phyloP scores from a whole-genome alignment of 441 rosid genomes.

The Aleurites moluccanus region DNA sequence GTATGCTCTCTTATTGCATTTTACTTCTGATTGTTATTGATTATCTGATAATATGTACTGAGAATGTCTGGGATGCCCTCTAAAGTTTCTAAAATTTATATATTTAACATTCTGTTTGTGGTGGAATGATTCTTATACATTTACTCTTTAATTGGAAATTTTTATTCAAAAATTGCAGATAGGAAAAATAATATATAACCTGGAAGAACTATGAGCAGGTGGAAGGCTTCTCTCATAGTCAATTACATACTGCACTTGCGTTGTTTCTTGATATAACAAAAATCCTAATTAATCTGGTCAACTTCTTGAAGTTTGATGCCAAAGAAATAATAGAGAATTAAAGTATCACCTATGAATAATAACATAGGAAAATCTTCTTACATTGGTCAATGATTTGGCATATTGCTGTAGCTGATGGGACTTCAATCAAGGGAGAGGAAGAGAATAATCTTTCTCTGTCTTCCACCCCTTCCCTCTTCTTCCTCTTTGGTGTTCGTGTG shows the following conservation, averaged over 20 bases:
- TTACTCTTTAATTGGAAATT: conserved; percentile 5
- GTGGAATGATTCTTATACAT: not conserved
- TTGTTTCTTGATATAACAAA: not conserved
- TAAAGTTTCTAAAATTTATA: not conserved
- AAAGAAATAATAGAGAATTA: not conserved
- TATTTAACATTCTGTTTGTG: not conserved
- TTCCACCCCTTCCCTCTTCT: not conserved
- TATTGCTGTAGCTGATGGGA: not conserved
- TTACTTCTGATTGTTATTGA: not conserved
- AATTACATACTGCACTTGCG: not conserved
- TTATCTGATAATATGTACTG: not conserved
- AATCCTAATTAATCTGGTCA: not conserved
- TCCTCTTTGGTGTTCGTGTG: too few relatives aligned
- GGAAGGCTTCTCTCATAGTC: not conserved
- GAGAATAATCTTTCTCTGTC: not conserved
- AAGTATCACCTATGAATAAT: not conserved
- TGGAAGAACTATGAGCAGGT: not conserved
- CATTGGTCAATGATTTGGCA: not conserved
- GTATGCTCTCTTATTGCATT: conserved; percentile 38
- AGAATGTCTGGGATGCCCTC: not conserved
- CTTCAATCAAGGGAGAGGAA: not conserved
- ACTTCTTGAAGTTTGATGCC: too few relatives aligned
- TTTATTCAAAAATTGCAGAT: not conserved
- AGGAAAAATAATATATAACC: not conserved
- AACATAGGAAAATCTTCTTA: not conserved